Percentiles rank a stretch among this genome's conserved stretches.
Evolutionary conservation across 108 stramenopile genomes (phyloP).

Genomic region (Cylindrotheca closterium): DNA sequence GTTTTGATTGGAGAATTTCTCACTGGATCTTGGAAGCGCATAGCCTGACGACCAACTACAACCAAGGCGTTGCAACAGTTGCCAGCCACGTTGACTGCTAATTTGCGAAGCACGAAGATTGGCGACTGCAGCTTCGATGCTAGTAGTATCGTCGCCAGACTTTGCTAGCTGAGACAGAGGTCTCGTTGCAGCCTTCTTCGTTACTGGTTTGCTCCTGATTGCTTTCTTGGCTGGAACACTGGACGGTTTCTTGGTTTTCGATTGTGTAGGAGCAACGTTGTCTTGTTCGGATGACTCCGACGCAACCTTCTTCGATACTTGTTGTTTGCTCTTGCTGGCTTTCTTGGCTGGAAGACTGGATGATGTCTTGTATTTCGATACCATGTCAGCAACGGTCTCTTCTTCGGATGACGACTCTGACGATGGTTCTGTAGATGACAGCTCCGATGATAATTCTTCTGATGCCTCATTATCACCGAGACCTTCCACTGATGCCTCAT

Average conservation of each 20-base stretch:
- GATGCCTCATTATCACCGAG: too few relatives aligned
- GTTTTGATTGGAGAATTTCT: neutral
- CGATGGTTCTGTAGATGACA: neutral
- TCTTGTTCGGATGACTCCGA: neutral
- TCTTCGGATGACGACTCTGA: neutral
- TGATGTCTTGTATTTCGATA: neutral
- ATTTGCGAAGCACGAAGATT: neutral
- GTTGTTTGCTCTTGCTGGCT: neutral
- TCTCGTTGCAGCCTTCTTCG: neutral
- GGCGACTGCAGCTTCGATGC: neutral
- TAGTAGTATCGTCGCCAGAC: neutral
- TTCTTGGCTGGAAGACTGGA: too few relatives aligned
- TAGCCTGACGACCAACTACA: neutral
- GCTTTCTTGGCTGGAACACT: too few relatives aligned
- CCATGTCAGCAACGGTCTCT: too few relatives aligned
- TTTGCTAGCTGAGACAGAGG: neutral
- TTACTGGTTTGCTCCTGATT: neutral
- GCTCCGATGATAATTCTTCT: neutral
- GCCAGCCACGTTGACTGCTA: neutral
- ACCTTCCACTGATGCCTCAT: neutral
- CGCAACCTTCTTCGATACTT: neutral
- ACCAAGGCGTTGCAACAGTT: neutral
- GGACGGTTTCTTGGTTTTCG: too few relatives aligned
- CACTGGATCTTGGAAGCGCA: neutral
- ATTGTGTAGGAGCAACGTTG: too few relatives aligned